Conservation (phyloP, 2,329 filamentous ascomycete genomes). For the Cryphonectria nitschkei region DNA sequence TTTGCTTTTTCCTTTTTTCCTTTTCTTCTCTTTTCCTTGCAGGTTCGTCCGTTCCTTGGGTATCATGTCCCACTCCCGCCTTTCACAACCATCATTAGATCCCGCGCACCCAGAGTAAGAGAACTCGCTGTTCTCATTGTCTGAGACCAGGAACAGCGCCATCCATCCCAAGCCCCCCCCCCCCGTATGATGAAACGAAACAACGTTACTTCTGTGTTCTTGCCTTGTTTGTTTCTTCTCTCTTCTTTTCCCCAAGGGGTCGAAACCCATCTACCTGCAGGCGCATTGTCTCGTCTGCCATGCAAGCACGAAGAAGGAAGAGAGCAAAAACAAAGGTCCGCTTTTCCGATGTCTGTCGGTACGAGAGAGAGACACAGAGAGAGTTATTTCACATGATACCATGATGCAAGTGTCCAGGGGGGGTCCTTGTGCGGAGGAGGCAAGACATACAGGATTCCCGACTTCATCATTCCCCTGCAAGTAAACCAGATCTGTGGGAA, state of each 20-base stretch:
- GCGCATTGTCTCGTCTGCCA: neutral
- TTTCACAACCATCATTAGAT: neutral
- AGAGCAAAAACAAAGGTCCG: neutral
- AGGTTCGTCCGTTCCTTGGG: neutral
- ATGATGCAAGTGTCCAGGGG: too few relatives aligned
- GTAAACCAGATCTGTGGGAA: neutral
- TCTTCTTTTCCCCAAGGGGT: too few relatives aligned
- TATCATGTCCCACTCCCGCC: neutral
- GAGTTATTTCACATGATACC: too few relatives aligned
- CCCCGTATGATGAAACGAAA: neutral
- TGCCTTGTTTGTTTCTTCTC: too few relatives aligned
- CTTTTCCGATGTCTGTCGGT: constrained; percentile 2
- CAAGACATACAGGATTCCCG: neutral
- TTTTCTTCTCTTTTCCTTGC: neutral
- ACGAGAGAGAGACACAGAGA: neutral
- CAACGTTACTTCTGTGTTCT: too few relatives aligned
- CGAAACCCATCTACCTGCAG: neutral
- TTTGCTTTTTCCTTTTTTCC: neutral
- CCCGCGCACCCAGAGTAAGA: too few relatives aligned
- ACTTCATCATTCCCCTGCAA: neutral
- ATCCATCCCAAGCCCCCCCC: neutral
- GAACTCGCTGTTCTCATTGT: neutral
- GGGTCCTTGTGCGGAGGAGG: neutral
- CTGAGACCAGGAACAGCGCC: neutral
- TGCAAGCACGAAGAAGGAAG: neutral